phyloP scores from a whole-genome alignment of 768 basidiomycete genomes.

The Coprinellus aureogranulatus region DNA sequence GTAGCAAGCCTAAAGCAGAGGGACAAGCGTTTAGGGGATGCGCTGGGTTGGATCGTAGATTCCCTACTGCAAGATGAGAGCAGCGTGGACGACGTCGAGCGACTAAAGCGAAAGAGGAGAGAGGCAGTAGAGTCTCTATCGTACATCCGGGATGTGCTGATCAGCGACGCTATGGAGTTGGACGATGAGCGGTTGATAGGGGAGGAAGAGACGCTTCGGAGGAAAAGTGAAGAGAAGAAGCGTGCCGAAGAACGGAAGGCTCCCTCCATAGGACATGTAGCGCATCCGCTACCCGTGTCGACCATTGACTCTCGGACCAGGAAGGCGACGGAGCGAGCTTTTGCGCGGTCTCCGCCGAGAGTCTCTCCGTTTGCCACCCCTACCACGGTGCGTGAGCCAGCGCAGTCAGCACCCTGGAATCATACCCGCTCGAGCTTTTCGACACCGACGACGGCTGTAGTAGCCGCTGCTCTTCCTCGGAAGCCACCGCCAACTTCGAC shows the following conservation, averaged over 20 bases:
- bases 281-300: constrained; percentile 36
- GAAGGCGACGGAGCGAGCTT: constrained; percentile 17
- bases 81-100: constrained; percentile 37
- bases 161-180: constrained; percentile 48
- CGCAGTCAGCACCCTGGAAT: constrained; percentile 51
- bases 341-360: constrained; percentile 11
- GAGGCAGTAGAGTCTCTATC: constrained; percentile 76
- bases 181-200: constrained; percentile 69
- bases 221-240: constrained; percentile 28
- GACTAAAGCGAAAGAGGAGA: constrained; percentile 41
- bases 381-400: constrained; percentile 5
- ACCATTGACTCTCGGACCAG: constrained; percentile 34
- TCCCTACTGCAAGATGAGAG: constrained; percentile 58
- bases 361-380: background rate
- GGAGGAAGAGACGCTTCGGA: constrained; percentile 45
- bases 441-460: constrained; percentile 22
- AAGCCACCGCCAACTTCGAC: constrained; percentile 50
- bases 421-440: constrained; percentile 53
- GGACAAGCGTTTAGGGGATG: constrained; percentile 65
- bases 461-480: constrained; percentile 47
- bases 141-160: constrained; percentile 74
- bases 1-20: constrained; percentile 49
- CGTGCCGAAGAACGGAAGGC: constrained; percentile 18
- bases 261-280: constrained; percentile 20
- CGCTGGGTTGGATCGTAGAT: constrained; percentile 74